Conservation (phyloP, 78 protist species). For the Emiliania huxleyi region DNA sequence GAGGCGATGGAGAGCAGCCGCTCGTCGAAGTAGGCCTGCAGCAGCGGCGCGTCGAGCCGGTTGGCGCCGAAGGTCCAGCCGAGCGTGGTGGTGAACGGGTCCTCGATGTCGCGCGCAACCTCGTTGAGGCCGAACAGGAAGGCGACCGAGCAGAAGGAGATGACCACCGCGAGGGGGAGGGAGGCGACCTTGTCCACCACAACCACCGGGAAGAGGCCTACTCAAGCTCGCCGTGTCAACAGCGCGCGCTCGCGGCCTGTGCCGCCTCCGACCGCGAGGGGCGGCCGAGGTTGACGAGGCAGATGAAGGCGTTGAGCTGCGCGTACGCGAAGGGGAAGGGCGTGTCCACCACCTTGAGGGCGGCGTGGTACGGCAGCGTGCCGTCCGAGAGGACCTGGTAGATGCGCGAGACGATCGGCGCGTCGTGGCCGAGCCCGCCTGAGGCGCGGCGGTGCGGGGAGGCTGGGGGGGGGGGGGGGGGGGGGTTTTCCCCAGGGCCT, state of each 20-base stretch:
- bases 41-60: too few species aligned
- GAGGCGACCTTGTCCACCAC: too few species aligned
- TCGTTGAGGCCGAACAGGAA: not conserved
- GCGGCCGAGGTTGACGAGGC: not conserved
- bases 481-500: too few species aligned
- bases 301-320: not conserved
- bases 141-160: not conserved
- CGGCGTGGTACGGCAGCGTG: not conserved
- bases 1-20: too few species aligned
- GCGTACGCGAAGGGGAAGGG: not conserved
- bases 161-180: not conserved
- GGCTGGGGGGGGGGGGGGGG: too few species aligned
- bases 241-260: not conserved
- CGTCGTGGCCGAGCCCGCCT: not conserved
- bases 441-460: too few species aligned
- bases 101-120: not conserved
- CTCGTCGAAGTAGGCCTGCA: too few species aligned
- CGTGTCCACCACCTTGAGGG: not conserved
- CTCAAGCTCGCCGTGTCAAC: too few species aligned
- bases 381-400: not conserved
- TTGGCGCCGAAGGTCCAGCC: too few species aligned
- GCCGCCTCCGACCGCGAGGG: not conserved
- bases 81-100: too few species aligned
- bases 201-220: too few species aligned
- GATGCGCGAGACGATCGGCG: not conserved